Evolutionary conservation across 1,139 yeast genomes (phyloP), one percentile per base, ranked within the genome.

Genomic region (Starmera stellimalicola): DNA sequence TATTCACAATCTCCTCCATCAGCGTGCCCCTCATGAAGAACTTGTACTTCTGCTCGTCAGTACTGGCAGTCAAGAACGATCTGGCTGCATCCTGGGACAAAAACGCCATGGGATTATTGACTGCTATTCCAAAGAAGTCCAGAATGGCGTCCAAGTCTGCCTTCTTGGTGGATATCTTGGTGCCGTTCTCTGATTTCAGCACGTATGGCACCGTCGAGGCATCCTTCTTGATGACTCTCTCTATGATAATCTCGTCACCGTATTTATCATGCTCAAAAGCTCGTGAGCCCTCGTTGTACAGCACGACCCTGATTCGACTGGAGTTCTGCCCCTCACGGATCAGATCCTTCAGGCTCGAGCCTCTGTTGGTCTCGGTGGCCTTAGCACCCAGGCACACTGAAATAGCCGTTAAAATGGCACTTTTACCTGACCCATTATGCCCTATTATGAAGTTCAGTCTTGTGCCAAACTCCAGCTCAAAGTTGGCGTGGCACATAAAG

Each of bases 81-180:
- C 95, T 70, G 1, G 99, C 98, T 40, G 80, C 83, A 48, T 93
- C 97, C 54, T 93, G 99, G 1, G 95, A 84, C 33, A 93, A 63
- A 47, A 93, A 83, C 3, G 95, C 85, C 70, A 93, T 74, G 7
- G 97, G 97, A 48, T 93, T 93, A 47, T 81, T 93, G 16, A 91
- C 79, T 3, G 87, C 77, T 31, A 91, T 78, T 30, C 81, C 76
- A 51, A 81, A 85, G 41, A 68, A 71, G 42, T 73, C 75, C 28
- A 87, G 58, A 8, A 91, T 78, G 10, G 70, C 72, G 42, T 77
- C 85, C 25, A 91, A 58, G 7, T 76, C 81, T 17, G 69, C 62
- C 39, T 77, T 79, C 47, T 77, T 81, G 8, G 63, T 65, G 3
- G 85, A 73, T 1, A 83, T 55, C 2, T 64, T 65, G 38, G 63